A percentile compares a stretch with the other conserved stretches of the same genome.
Evolutionary conservation across 805 yeast genomes (phyloP).

Genomic region (Sugiyamaella boreocaroliniensis): DNA sequence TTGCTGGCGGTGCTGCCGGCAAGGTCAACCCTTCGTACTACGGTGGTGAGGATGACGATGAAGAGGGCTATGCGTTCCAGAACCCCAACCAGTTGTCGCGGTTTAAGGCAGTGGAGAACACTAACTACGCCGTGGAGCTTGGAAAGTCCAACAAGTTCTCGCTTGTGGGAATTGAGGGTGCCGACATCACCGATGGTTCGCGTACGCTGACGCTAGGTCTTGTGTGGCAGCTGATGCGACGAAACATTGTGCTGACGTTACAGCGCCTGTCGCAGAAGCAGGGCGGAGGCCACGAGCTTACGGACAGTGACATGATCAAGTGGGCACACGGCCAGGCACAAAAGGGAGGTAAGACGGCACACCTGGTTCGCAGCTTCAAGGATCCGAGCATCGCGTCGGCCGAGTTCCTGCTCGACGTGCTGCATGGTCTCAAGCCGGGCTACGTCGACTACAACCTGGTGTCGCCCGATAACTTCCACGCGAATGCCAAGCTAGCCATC

Average conservation of each 20-base stretch:
- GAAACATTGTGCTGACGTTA: slow-evolving; percentile 84
- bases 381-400: slow-evolving; percentile 74
- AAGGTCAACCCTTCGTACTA: not conserved
- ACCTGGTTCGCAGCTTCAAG: slow-evolving; percentile 68
- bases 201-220: slow-evolving; percentile 82
- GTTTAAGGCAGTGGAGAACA: slow-evolving; percentile 93
- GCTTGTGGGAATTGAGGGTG: slow-evolving; percentile 95
- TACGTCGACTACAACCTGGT: slow-evolving; percentile 95
- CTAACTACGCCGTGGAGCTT: slow-evolving; percentile 95
- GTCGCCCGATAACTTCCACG: slow-evolving; percentile 70
- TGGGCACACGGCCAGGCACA: slow-evolving; percentile 89
- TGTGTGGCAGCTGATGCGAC: slow-evolving; percentile 98
- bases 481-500: slow-evolving; percentile 93
- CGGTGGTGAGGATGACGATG: slow-evolving; percentile 2
- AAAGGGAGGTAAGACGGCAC: slow-evolving; percentile 73
- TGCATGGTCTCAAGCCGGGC: slow-evolving; percentile 93
- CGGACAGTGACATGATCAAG: slow-evolving; percentile 78
- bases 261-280: slow-evolving; percentile 54
- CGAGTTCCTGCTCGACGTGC: slow-evolving; percentile 77
- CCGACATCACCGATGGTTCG: slow-evolving; percentile 92
- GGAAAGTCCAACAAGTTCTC: slow-evolving; percentile 92
- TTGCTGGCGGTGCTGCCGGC: slow-evolving; percentile 40
- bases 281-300: slow-evolving; percentile 65
- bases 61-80: not conserved
- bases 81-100: slow-evolving; percentile 57